Evolutionary conservation across 306 rosid genomes (phyloP), one percentile per base, ranked within the genome.

Genomic region (Citrullus mucosospermus): DNA sequence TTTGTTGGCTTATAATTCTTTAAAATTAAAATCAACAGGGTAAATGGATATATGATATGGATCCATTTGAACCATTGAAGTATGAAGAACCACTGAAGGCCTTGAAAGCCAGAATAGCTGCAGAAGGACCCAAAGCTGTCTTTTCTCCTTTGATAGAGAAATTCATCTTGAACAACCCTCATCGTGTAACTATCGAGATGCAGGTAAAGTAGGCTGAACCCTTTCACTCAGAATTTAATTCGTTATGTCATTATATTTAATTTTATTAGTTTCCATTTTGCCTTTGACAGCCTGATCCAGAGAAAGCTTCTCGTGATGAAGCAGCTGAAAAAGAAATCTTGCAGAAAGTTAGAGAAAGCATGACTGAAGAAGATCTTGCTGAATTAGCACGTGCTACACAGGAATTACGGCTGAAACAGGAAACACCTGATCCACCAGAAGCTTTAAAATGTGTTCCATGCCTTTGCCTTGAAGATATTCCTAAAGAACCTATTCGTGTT

Each of bases 1-100:
- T 57, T 20, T 9, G 68, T 15, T 38, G 71, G 43, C 50, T 70
- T 48, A 57, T 56, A 57, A 55, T 72, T 34, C 53, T 74, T 78
- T 41, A 44, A 65, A 20, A 46, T 25, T 78, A 15, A 34, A 10
- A 20, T 79, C 15, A 41, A 20, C 82, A 95, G 99, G 99, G 99
- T 75, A 95, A 92, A 84, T 95, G 99, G 99, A 91, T 95, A 75
- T 95, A 95, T 83, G 99, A 95, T 88, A 77, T 95, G 97, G 86
- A 95, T 90, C 99, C 99, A 80, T 91, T 95, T 82, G 93, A 90
- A 78, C 99, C 98, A 79, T 79, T 95, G 72, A 95, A 92, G 86
- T 95, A 92, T 61, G 99, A 95, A 89, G 87, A 88, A 73, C 99
- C 99, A 76, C 89, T 95, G 75, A 86, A 82, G 85, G 97, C 85